These are phyloP conservation scores for Tilletia horrida DNA, from an alignment of 1,284 basidiomycete species.

Conservation along the genomic window DNA sequence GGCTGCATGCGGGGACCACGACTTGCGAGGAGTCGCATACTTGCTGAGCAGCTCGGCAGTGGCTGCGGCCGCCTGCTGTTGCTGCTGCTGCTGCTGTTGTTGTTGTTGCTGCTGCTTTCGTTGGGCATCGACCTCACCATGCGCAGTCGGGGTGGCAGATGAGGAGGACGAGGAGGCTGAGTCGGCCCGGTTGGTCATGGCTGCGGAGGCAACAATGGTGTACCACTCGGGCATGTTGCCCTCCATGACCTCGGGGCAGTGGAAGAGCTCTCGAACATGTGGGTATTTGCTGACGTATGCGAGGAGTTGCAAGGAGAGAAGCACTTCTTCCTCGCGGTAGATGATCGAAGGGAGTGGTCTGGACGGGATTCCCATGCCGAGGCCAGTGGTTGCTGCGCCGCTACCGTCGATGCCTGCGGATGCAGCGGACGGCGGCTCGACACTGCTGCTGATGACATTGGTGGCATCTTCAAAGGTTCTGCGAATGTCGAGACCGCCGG, in stretches of 20 bases:
- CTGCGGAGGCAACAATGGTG: constrained; percentile 8
- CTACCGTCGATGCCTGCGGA: background rate
- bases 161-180: background rate
- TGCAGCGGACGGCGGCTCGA: background rate
- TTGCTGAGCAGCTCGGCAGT: background rate
- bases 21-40: background rate
- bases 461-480: background rate
- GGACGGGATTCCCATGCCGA: no score
- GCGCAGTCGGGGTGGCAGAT: background rate
- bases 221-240: constrained; percentile 32
- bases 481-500: constrained; percentile 22
- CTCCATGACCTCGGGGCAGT: constrained; percentile 57
- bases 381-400: constrained; percentile 2
- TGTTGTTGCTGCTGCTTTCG: background rate
- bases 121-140: background rate
- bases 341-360: constrained; percentile 27
- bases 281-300: constrained; percentile 98
- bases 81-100: background rate
- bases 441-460: constrained; percentile 6
- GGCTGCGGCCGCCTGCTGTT: background rate
- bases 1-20: constrained; percentile 3
- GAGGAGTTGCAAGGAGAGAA: constrained; percentile 83
- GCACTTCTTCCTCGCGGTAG: constrained; percentile 90
- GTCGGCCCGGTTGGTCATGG: background rate
- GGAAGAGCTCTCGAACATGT: constrained; percentile 94